Base-by-base conservation (phyloP, 371 early-diverging fungal genomes). In the Mucor indicus region DNA sequence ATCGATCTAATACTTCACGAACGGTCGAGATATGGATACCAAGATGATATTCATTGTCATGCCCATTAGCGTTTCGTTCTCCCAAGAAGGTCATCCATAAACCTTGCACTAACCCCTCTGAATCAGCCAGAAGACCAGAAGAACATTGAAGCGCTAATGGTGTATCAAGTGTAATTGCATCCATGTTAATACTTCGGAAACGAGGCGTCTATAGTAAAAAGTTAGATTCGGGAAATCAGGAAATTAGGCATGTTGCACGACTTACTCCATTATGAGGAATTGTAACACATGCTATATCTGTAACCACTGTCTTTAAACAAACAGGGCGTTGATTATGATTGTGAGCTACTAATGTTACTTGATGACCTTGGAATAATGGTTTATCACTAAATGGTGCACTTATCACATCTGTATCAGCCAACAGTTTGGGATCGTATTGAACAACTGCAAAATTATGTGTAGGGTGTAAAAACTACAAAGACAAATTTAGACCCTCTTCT, bases 121-220 rank as follows among this genome's bases (percentile, higher is more conserved):
- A 53, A 53, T 91, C 89, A 1, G 88, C 87, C 30, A 96, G 67
- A 8, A 94, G 78, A 43, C 96, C 96, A 12, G 90, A 87, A 8
- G 86, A 85, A 49, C 91, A 93, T 48, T 87, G 86, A 54, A 87
- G 78, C 10, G 86, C 85, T 33, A 93, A 59, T 10, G 94, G 91
- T 33, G 93, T 89, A 57, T 96, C 91, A 10, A 95, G 60, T 7
- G 90, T 91, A 45, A 95, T 84, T 7, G 90, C 91, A 53, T 95
- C 91, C 72, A 85, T 55, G 52, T 90, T 90, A 55, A 85, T 81
- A 29, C 76, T 67, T 16, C 90, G 73, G 77, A 91, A 94, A 4
- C 95, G 73, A 25, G 96, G 95, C 7, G 87, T 91, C 76, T 75
- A 55, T 19, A n/a, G 9, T 40, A 11, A 20, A 21, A 23, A 40